A percentile compares a stretch with the other conserved stretches of the same genome.
phyloP scores from a whole-genome alignment of 2,329 filamentous ascomycete genomes.

The Sordariomycetes sp. region DNA sequence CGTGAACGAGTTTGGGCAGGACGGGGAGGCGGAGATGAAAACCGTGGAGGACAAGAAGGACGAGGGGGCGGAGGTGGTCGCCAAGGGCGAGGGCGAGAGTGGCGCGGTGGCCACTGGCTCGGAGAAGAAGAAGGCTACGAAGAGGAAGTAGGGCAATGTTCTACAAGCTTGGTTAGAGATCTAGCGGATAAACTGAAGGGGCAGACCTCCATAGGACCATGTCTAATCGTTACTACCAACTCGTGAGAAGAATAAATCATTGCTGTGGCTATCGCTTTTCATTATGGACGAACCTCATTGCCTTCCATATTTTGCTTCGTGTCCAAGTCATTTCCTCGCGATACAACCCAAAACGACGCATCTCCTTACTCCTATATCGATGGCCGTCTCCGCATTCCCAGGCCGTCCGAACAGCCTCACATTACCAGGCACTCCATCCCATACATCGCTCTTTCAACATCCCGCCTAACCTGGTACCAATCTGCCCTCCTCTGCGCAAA shows the following conservation, averaged over 20 bases:
- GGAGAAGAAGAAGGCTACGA: constrained; percentile 32
- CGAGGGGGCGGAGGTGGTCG: constrained; percentile 24
- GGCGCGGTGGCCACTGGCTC: constrained; percentile 36
- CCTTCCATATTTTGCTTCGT: not conserved
- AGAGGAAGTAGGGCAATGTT: constrained; percentile 24
- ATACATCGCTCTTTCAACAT: constrained; percentile 96
- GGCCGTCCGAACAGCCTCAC: constrained; percentile 36
- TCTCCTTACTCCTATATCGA: not conserved
- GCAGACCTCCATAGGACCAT: not conserved
- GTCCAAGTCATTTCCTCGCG: no score
- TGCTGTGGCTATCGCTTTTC: not conserved
- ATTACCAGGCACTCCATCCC: constrained; percentile 81
- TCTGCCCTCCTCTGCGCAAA: constrained; percentile 90
- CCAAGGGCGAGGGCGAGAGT: constrained; percentile 13
- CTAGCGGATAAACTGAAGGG: not conserved
- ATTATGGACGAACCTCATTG: not conserved
- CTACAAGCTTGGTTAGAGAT: not conserved
- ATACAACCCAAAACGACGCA: not conserved
- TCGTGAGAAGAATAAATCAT: not conserved
- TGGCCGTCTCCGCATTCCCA: not conserved
- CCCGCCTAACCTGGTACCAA: constrained; percentile 82
- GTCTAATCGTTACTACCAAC: not conserved
- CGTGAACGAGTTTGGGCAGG: constrained; percentile 97
- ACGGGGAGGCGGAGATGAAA: constrained; percentile 68
- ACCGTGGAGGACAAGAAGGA: constrained; percentile 20